Evolutionary conservation across 202 grass and related monocot species (phyloP).

Genomic region (Brachypodium distachyon): DNA sequence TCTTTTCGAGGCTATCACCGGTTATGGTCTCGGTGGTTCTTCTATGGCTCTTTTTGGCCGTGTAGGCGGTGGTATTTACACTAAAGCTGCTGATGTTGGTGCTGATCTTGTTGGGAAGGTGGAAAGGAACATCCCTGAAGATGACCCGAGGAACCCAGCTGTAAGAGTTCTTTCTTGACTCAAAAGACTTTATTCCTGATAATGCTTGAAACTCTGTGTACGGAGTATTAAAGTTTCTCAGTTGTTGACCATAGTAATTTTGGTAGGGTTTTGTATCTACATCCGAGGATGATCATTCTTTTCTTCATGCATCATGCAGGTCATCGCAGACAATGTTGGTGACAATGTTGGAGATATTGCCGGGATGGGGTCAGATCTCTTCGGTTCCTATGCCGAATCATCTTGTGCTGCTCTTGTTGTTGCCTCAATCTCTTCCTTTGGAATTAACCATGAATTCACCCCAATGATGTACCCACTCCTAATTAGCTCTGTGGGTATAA

Average conservation of each 20-base stretch:
- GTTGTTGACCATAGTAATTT: not conserved
- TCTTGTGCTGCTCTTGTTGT: slow-evolving; percentile 85
- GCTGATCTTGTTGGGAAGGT: slow-evolving; percentile 88
- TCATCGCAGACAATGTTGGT: slow-evolving; percentile 93
- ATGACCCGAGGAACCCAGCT: slow-evolving; percentile 82
- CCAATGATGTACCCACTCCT: slow-evolving; percentile 80
- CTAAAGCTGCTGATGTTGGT: slow-evolving; percentile 90
- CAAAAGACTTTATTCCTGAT: slow-evolving; percentile 14
- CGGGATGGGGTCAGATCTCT: slow-evolving; percentile 94
- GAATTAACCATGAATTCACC: slow-evolving; percentile 77
- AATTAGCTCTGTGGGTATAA: slow-evolving; percentile 83
- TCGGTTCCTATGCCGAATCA: slow-evolving; percentile 88
- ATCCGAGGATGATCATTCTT: not conserved
- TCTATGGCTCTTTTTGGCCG: slow-evolving; percentile 95
- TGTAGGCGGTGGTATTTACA: slow-evolving; percentile 86
- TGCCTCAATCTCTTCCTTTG: slow-evolving; percentile 95
- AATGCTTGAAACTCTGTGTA: not conserved
- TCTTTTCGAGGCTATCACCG: slow-evolving; percentile 74
- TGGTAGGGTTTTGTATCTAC: not conserved
- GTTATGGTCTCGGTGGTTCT: slow-evolving; percentile 81
- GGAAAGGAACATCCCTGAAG: slow-evolving; percentile 85
- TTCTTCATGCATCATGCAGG: slow-evolving; percentile 37
- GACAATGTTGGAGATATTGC: slow-evolving; percentile 95
- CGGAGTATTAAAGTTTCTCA: not conserved
- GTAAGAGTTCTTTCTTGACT: slow-evolving; percentile 39